Evolutionary conservation across 257 asterid species (phyloP), one percentile per base, ranked within the genome.

Genomic region (Ballota nigra): DNA sequence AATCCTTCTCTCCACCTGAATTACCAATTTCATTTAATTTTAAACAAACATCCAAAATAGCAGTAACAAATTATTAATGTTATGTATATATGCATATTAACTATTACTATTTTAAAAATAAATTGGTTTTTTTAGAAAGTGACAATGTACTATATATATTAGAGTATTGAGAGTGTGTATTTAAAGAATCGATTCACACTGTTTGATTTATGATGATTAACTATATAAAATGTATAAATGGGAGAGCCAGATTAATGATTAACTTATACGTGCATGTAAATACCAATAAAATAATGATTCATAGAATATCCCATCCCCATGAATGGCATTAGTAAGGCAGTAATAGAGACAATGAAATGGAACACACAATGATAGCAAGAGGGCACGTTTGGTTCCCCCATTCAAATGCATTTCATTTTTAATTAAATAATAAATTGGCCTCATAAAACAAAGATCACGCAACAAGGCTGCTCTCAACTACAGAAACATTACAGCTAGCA

Each of bases 351-450:
- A 33, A 73, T 64, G 75, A 72, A 68, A 61, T 6, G 66, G 62
- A 73, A 79, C 89, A 85, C 81, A 82, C 86, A 82, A 90, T 92
- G 80, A 88, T 92, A 62, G 67, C 86, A 68, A 80, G 53, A 74
- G 74, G 92, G 87, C 97, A 92, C 97, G 97, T 90, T 92, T 87
- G 94, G 91, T 87, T 92, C 84, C 95, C 85, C 77, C 52, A 43
- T 43, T 43, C 19, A 43, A 73, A 71, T 57, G 31, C 68, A 85
- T 71, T 74, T 75, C 86, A 79, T 24, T 19, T 53, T 10, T 40
- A 26, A 63, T 57, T 10, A 20, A 0, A 18, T 31, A 62, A 71
- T 40, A 40, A 5, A 63, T 20, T 18, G 52, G 10, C 19, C 59
- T 59, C 64, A 73, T 26, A 60, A 38, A 79, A 78, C 65, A 3